Evolutionary conservation across 768 basidiomycete genomes (phyloP), one percentile per base, ranked within the genome.

Genomic region (Kwoniella botswanensis): DNA sequence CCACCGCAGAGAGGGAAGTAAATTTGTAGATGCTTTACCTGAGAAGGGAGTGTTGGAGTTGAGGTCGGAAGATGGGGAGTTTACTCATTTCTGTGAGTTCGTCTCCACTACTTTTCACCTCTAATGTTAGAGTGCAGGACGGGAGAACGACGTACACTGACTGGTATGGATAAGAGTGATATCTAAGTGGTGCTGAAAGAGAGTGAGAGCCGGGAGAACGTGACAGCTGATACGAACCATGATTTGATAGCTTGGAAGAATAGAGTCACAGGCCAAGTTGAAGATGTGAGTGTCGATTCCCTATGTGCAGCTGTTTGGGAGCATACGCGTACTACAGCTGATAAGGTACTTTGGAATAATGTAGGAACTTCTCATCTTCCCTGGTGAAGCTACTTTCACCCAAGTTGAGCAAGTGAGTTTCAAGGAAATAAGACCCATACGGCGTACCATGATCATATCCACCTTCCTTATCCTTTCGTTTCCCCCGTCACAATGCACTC

Each of bases 331-430:
- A 26, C 26, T 26, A 26, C 26, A 26, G 26, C 26, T 26, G 26
- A 26, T 4, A 26, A 26, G 26, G 26, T 26, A 26, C 26, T 26
- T 26, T 26, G 26, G 26, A 26, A 26, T 26, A 26, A 26, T 26
- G 26, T 4, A 93, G 92, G 94, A 97, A 77, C 84, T 94, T 65
- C 93, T 96, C 72, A 84, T 96, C 64, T 93, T 95, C 82, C 93
- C 93, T 1, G 88, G 88, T 2, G 94, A 97, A 83, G 93, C 94
- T 3, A 88, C 87, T 0, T 93, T 97, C 79, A 86, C 87, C 75
- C 91, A 90, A 82, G 91, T 95, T 11, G 71, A 87, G 1, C 88
- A 93, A 77, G 88, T 77, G 43, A 62, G 78, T 65, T 4, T 43
- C 11, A 15, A 15, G 35, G 35, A 35, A 9, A 35, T 9, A 35